These are phyloP conservation scores for Apiospora rasikravindrae DNA, from an alignment of 2,329 filamentous ascomycete genomes.

Conservation along the genomic window DNA sequence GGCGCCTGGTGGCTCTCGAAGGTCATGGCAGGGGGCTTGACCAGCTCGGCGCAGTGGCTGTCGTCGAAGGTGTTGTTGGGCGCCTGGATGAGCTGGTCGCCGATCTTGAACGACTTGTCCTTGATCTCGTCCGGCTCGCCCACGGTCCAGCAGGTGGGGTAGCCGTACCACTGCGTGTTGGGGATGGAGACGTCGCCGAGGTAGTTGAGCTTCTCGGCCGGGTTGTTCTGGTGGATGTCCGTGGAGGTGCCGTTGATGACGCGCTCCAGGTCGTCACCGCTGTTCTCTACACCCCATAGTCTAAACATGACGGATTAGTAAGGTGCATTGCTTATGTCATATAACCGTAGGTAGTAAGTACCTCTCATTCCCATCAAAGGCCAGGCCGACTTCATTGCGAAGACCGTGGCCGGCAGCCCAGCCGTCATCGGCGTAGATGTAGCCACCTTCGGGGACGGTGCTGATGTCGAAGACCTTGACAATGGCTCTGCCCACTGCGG, in stretches of 20 bases:
- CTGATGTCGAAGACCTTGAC: conserved; percentile 54
- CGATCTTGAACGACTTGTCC: conserved; percentile 37
- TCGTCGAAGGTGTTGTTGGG: conserved; percentile 36
- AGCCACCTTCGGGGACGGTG: conserved; percentile 32
- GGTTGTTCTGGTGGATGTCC: conserved; percentile 65
- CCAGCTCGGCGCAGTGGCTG: conserved; percentile 29
- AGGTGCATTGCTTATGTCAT: neutral
- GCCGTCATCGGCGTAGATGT: conserved; percentile 47
- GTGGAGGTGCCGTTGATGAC: conserved; percentile 41
- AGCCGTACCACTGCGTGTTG: conserved; percentile 61
- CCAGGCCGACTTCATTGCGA: conserved; percentile 64
- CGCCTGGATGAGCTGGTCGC: conserved; percentile 39
- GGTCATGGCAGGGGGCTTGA: conserved; percentile 51
- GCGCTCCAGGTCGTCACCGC: conserved; percentile 62
- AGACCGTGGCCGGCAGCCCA: conserved; percentile 59
- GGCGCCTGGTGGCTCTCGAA: conserved; percentile 66
- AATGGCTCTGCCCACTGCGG: conserved; percentile 56
- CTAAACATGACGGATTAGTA: conserved; percentile 22
- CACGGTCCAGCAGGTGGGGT: conserved; percentile 53
- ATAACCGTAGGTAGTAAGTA: neutral
- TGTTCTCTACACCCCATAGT: conserved; percentile 65
- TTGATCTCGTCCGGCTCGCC: conserved; percentile 46
- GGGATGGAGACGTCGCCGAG: conserved; percentile 61
- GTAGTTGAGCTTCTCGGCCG: conserved; percentile 70
- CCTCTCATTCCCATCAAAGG: conserved; percentile 46